Conservation (phyloP, 2,329 filamentous ascomycete species). For the Trichoderma atroviride region DNA sequence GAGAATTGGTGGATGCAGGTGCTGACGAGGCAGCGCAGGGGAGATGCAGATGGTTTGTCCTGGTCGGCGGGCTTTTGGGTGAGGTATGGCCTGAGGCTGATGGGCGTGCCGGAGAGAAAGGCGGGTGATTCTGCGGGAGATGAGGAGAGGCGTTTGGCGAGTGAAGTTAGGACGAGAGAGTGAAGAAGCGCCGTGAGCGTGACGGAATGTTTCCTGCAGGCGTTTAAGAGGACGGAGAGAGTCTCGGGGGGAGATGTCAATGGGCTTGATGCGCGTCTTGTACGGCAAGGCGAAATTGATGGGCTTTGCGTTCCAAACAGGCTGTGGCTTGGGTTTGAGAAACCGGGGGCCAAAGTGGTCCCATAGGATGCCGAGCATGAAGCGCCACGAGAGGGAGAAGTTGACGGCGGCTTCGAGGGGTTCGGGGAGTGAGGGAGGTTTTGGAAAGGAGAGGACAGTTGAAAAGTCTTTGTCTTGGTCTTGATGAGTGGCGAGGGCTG, state of each 20-base stretch:
- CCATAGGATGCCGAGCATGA: constrained; percentile 47
- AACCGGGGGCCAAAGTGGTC: constrained; percentile 44
- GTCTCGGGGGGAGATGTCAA: constrained; percentile 40
- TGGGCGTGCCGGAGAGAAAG: constrained; percentile 47
- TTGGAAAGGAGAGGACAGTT: constrained; percentile 38
- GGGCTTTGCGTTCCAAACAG: constrained; percentile 44
- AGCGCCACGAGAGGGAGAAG: constrained; percentile 45
- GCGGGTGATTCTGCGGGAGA: constrained; percentile 36
- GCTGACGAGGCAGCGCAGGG: constrained; percentile 48
- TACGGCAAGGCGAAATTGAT: constrained; percentile 43
- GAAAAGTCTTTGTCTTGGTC: background rate
- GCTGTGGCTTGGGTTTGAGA: constrained; percentile 37
- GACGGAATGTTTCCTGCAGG: constrained; percentile 45
- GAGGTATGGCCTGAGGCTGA: constrained; percentile 48
- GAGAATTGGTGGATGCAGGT: constrained; percentile 39
- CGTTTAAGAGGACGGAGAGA: constrained; percentile 40
- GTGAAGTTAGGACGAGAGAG: constrained; percentile 46
- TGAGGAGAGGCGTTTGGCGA: constrained; percentile 41
- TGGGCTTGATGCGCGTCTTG: constrained; percentile 41
- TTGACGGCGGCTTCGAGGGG: constrained; percentile 47
- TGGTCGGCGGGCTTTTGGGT: constrained; percentile 5
- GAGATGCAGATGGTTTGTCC: background rate
- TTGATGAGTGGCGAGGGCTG: constrained; percentile 42
- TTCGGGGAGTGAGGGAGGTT: constrained; percentile 40
- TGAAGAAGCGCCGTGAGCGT: constrained; percentile 56